phyloP scores from a whole-genome alignment of 129 eudicot species.

The Artemisia annua region DNA sequence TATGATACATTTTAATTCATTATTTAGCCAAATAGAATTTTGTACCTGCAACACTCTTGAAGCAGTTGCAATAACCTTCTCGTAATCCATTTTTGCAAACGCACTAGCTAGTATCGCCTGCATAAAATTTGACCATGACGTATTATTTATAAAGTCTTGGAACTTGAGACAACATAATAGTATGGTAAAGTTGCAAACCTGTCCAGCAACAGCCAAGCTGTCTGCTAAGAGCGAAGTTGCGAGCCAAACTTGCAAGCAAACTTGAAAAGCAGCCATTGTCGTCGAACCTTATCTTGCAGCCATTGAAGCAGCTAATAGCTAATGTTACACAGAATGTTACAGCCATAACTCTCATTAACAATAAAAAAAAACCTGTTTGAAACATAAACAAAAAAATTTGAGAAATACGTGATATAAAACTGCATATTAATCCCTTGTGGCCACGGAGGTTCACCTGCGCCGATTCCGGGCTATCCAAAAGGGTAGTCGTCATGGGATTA shows the following conservation, averaged over 20 bases:
- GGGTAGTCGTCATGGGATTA: no score
- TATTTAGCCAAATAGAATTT: not conserved
- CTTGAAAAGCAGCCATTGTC: slow-evolving; percentile 71
- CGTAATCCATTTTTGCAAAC: slow-evolving; percentile 59
- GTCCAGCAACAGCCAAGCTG: slow-evolving; percentile 70
- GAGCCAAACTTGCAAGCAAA: slow-evolving; percentile 72
- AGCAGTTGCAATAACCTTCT: slow-evolving; percentile 57
- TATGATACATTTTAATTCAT: no score
- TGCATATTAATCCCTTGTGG: slow-evolving; percentile 20
- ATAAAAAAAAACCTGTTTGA: slow-evolving; percentile 46
- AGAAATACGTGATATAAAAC: not conserved
- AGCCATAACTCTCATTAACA: slow-evolving; percentile 64
- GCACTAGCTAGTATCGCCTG: no score
- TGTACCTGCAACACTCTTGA: slow-evolving; percentile 67
- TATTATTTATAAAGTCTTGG: not conserved
- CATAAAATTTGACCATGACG: not conserved
- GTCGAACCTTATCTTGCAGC: slow-evolving; percentile 71
- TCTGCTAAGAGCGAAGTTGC: slow-evolving; percentile 69
- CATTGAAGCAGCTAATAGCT: slow-evolving; percentile 64
- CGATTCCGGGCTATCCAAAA: no score
- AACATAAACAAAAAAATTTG: not conserved
- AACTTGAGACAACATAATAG: not conserved
- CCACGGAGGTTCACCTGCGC: no score
- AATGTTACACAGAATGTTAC: slow-evolving; percentile 66
- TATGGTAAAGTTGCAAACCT: slow-evolving; percentile 36